Conservation (phyloP, 306 rosid species). For the Quercus dentata region DNA sequence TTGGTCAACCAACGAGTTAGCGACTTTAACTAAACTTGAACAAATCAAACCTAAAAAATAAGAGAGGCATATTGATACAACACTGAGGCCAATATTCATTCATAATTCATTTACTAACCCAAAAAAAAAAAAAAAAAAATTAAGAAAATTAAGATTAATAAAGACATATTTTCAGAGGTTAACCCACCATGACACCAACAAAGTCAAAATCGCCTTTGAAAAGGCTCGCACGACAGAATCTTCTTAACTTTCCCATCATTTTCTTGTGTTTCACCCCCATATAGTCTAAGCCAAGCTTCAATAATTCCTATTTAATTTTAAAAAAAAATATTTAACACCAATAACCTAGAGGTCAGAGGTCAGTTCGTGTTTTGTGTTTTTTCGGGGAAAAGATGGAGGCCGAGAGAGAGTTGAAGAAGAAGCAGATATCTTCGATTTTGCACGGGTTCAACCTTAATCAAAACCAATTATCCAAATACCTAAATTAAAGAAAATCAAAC, state of each 20-base stretch:
- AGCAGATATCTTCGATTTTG: too few species aligned
- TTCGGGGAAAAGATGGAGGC: too few species aligned
- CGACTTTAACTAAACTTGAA: constrained; percentile 11
- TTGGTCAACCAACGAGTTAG: constrained; percentile 41
- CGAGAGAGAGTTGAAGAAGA: too few species aligned
- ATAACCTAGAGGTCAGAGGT: too few species aligned
- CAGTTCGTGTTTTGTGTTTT: too few species aligned
- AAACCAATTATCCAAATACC: too few species aligned
- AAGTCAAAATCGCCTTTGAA: constrained; percentile 46
- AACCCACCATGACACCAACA: constrained; percentile 46
- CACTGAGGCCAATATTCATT: not conserved
- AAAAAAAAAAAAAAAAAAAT: not conserved
- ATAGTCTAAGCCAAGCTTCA: constrained; percentile 22
- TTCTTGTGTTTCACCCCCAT: not conserved
- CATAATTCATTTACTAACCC: not conserved
- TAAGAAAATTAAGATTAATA: not conserved
- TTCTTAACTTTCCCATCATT: constrained; percentile 39
- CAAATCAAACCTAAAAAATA: constrained; percentile 18
- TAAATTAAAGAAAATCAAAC: too few species aligned
- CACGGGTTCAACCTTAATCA: too few species aligned
- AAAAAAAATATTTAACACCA: too few species aligned
- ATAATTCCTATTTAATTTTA: not conserved
- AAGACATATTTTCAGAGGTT: constrained; percentile 31
- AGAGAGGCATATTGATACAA: not conserved
- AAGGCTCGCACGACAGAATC: constrained; percentile 57